Evolutionary conservation across 805 yeast genomes (phyloP).

Genomic region (Candida suzukii): DNA sequence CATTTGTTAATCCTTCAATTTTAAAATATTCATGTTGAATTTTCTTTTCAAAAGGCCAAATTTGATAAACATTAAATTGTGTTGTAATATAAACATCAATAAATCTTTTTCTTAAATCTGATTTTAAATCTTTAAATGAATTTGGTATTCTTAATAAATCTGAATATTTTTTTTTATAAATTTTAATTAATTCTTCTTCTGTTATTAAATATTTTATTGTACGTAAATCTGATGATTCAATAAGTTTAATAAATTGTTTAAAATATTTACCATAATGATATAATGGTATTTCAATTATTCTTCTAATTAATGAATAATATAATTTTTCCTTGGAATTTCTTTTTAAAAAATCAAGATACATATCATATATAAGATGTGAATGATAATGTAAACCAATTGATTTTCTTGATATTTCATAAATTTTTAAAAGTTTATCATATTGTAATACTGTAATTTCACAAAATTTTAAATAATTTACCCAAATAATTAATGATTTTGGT

Average conservation of each 20-base stretch:
- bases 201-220: slow-evolving; percentile 19
- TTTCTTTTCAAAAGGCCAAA: slow-evolving; percentile 42
- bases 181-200: slow-evolving; percentile 13
- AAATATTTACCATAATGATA: slow-evolving; percentile 46
- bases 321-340: slow-evolving; percentile 20
- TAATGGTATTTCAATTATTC: slow-evolving; percentile 47
- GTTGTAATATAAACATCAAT: slow-evolving; percentile 49
- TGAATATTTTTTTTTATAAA: slow-evolving; percentile 13
- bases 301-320: slow-evolving; percentile 37
- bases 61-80: slow-evolving; percentile 43
- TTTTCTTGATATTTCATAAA: slow-evolving; percentile 41
- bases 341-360: slow-evolving; percentile 37
- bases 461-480: slow-evolving; percentile 44
- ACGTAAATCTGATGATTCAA: slow-evolving; percentile 26
- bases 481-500: slow-evolving; percentile 39
- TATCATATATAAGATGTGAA: slow-evolving; percentile 42
- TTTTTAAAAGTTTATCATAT: slow-evolving; percentile 23
- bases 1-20: slow-evolving; percentile 26
- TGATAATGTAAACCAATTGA: slow-evolving; percentile 48
- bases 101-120: slow-evolving; percentile 37
- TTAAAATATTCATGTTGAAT: slow-evolving; percentile 31
- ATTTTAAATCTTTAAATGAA: slow-evolving; percentile 21
- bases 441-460: slow-evolving; percentile 22
- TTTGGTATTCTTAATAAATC: slow-evolving; percentile 15
- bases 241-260: slow-evolving; percentile 27